phyloP scores from a whole-genome alignment of 352 stramenopile genomes.

The Phytopythium kandeliae region DNA sequence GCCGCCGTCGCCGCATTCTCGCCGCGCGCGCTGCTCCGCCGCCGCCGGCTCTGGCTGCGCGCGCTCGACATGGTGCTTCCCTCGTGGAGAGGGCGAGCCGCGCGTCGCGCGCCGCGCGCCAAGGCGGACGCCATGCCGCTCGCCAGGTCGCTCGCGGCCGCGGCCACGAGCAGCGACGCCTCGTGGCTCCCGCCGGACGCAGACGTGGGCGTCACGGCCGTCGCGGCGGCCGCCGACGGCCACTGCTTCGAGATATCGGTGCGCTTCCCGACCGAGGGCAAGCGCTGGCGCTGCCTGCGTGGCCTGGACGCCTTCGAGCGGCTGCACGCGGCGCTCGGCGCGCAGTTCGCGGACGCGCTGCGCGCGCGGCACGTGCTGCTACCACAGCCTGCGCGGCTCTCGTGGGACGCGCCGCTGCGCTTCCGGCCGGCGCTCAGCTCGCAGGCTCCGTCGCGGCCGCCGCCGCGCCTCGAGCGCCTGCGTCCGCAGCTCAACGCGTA shows the following conservation, averaged over 20 bases:
- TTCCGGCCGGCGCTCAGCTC: background rate
- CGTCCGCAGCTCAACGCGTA: constrained; percentile 53
- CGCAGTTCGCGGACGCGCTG: constrained; percentile 17
- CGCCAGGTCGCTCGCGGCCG: background rate
- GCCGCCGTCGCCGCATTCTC: no score
- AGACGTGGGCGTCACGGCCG: constrained; percentile 45
- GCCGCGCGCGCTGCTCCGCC: no score
- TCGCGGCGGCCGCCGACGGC: constrained; percentile 9
- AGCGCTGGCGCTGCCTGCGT: constrained; percentile 43
- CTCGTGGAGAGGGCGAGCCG: background rate
- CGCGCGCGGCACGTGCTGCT: constrained; percentile 34
- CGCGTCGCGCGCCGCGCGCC: background rate
- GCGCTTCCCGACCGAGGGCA: constrained; percentile 33
- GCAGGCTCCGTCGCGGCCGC: constrained; percentile 3
- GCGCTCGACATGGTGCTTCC: constrained; percentile 2
- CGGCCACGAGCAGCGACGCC: background rate
- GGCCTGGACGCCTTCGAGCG: constrained; percentile 43
- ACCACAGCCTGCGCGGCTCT: constrained; percentile 30
- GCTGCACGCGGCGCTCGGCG: constrained; percentile 30
- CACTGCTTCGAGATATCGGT: constrained; percentile 54
- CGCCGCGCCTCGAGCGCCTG: constrained; percentile 24
- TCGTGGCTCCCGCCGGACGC: constrained; percentile 36
- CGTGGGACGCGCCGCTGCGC: constrained; percentile 22
- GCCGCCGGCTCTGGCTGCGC: background rate
- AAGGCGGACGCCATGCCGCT: background rate